Percentiles rank a stretch among this genome's conserved stretches.
These are phyloP conservation scores for Fusarium coffeatum DNA, from an alignment of 2,329 filamentous ascomycete genomes.

Conservation along the genomic window DNA sequence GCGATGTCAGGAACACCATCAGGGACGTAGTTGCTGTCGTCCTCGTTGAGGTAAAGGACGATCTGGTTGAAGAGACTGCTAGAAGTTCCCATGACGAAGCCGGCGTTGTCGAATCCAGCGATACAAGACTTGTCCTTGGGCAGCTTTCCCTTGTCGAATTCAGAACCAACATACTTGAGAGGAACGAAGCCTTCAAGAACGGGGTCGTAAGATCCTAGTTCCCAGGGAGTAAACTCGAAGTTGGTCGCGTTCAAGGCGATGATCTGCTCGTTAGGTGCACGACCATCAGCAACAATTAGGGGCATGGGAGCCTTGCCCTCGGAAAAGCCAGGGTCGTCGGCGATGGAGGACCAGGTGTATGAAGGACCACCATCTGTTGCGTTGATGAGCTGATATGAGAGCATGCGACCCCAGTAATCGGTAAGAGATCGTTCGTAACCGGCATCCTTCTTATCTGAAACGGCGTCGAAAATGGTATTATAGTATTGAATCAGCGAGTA, in stretches of 20 bases:
- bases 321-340: slow-evolving; percentile 57
- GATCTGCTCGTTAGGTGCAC: slow-evolving; percentile 57
- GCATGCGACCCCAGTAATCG: slow-evolving; percentile 88
- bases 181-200: slow-evolving; percentile 70
- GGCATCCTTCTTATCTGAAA: slow-evolving; percentile 54
- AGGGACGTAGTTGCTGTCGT: slow-evolving; percentile 58
- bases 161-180: slow-evolving; percentile 69
- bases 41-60: slow-evolving; percentile 74
- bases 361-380: slow-evolving; percentile 76
- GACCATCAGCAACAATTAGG: slow-evolving; percentile 62
- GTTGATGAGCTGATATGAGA: slow-evolving; percentile 89
- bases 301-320: slow-evolving; percentile 60
- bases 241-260: slow-evolving; percentile 68
- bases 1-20: slow-evolving; percentile 60
- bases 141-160: slow-evolving; percentile 63
- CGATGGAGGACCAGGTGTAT: slow-evolving; percentile 83
- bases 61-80: slow-evolving; percentile 81
- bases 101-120: slow-evolving; percentile 80
- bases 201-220: slow-evolving; percentile 73
- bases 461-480: slow-evolving; percentile 50
- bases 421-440: slow-evolving; percentile 74
- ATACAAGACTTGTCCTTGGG: slow-evolving; percentile 60
- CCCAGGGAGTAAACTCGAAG: slow-evolving; percentile 74
- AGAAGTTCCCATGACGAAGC: slow-evolving; percentile 85
- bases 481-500: slow-evolving; percentile 56